Conservation (phyloP, 2,329 filamentous ascomycete genomes). For the Neopestalotiopsis sp. region DNA sequence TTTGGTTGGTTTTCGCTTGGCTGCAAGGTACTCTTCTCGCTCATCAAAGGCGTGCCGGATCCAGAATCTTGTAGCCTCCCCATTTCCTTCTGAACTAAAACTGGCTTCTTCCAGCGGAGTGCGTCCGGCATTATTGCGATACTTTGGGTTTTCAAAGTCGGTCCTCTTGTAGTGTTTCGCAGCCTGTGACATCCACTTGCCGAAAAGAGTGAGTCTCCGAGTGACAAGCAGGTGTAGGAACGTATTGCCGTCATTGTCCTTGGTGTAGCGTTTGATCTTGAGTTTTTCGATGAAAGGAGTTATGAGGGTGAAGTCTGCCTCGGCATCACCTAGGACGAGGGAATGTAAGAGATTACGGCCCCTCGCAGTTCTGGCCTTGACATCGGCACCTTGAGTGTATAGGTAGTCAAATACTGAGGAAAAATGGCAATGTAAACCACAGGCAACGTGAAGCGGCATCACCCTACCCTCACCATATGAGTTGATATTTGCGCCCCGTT, state of each 20-base stretch:
- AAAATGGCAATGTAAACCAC: neutral
- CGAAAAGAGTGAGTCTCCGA: neutral
- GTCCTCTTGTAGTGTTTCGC: conserved; percentile 2
- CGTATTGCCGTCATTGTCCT: conserved; percentile 3
- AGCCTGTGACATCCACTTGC: neutral
- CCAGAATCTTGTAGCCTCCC: neutral
- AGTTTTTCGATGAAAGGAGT: neutral
- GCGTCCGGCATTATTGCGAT: neutral
- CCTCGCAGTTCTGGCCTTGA: neutral
- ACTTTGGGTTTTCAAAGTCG: neutral
- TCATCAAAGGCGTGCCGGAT: conserved; percentile 9
- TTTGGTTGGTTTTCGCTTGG: neutral
- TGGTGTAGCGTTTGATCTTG: neutral
- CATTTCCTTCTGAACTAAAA: neutral
- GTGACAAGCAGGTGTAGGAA: conserved; percentile 7
- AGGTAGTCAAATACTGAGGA: neutral
- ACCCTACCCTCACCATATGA: neutral
- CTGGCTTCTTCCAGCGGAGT: conserved; percentile 2
- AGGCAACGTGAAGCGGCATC: conserved; percentile 8
- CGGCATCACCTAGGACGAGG: neutral
- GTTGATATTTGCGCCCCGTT: conserved; percentile 6
- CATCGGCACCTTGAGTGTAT: neutral
- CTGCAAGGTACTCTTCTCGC: neutral
- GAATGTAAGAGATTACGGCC: conserved; percentile 4
- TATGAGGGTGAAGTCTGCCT: neutral